A percentile compares a stretch with the other conserved stretches of the same genome.
These are phyloP conservation scores for Diaporthe sp. DNA, from an alignment of 2,329 filamentous ascomycete species.

Conservation along the genomic window DNA sequence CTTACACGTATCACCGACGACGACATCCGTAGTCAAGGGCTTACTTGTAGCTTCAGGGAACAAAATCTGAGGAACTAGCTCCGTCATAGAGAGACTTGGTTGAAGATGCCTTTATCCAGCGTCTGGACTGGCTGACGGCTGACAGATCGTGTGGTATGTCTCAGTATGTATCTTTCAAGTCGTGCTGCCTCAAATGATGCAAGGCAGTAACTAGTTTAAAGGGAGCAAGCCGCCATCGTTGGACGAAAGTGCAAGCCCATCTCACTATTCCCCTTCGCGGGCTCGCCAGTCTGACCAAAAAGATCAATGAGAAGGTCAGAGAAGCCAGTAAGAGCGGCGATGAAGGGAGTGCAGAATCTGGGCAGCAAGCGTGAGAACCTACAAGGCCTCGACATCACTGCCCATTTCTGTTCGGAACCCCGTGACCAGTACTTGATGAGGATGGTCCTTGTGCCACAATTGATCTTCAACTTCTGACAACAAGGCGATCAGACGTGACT, in stretches of 20 bases:
- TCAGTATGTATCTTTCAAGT: background rate
- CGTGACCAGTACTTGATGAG: background rate
- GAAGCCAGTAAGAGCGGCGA: background rate
- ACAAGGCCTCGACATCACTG: background rate
- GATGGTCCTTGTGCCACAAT: background rate
- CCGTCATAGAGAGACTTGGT: background rate
- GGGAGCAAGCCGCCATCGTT: background rate
- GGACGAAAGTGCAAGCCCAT: background rate
- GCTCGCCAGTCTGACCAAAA: background rate
- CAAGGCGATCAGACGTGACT: background rate
- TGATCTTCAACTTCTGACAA: background rate
- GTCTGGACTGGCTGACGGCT: constrained; percentile 1
- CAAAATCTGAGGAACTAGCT: background rate
- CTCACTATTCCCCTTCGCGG: background rate
- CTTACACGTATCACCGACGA: constrained; percentile 1
- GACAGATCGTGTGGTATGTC: background rate
- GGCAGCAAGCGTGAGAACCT: background rate
- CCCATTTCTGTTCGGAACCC: background rate
- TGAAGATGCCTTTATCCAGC: background rate
- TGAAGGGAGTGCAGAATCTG: background rate
- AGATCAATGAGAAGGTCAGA: background rate
- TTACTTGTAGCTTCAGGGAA: background rate
- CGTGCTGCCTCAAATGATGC: background rate
- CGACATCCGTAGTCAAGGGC: background rate
- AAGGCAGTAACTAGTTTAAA: background rate